Evolutionary conservation across 2,329 filamentous ascomycete genomes (phyloP).

Genomic region (Paecilomyces variotii): DNA sequence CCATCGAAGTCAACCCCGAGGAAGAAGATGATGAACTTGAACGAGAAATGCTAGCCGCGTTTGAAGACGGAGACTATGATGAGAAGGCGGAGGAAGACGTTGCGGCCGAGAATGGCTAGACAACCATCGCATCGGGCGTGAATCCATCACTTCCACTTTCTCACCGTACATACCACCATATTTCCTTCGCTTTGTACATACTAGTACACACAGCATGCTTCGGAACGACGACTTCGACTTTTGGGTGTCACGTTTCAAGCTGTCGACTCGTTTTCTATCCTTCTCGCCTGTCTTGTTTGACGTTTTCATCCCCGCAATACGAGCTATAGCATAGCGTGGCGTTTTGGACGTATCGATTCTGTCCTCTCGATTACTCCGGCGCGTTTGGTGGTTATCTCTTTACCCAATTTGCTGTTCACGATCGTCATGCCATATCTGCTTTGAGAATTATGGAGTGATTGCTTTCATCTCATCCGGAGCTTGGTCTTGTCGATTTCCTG

Average conservation of each 20-base stretch:
- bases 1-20: conserved; percentile 17
- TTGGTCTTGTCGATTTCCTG: not conserved
- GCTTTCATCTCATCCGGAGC: not conserved
- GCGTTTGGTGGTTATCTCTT: not conserved
- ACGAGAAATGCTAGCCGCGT: conserved; percentile 52
- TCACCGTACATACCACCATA: conserved; percentile 2
- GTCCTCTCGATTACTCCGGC: not conserved
- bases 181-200: conserved; percentile 2
- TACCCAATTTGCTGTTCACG: not conserved
- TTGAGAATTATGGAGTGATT: not conserved
- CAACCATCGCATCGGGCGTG: not conserved
- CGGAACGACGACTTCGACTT: not conserved
- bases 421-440: not conserved
- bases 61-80: conserved; percentile 40
- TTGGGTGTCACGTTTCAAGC: not conserved
- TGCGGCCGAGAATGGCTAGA: conserved; percentile 24
- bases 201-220: not conserved
- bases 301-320: not conserved
- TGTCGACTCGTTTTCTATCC: not conserved
- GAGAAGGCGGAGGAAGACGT: conserved; percentile 26
- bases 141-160: not conserved
- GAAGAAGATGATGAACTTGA: conserved; percentile 43
- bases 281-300: not conserved
- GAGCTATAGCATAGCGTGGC: conserved; percentile 8
- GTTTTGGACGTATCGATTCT: conserved; percentile 6